Evolutionary conservation across 176 grass and related monocot species (phyloP).

Genomic region (Bolboschoenus planiculmis): DNA sequence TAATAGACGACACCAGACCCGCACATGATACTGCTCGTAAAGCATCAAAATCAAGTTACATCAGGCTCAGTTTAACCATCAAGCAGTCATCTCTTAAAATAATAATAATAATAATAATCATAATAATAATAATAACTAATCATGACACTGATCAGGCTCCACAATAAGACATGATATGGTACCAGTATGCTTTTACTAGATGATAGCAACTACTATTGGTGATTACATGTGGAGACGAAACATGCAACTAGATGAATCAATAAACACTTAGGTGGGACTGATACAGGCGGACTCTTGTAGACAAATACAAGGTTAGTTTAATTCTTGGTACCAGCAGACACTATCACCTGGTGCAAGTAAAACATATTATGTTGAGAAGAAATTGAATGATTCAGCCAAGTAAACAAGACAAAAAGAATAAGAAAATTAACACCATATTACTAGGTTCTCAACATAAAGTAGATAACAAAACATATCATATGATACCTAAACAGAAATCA

Average conservation of each 20-base stretch:
- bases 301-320: neutral
- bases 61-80: neutral
- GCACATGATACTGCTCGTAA: conserved; percentile 2
- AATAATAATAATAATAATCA: too few relatives aligned
- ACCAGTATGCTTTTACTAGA: neutral
- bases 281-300: neutral
- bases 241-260: neutral
- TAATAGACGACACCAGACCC: neutral
- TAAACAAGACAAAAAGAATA: neutral
- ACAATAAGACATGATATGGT: neutral
- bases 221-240: neutral
- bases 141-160: neutral
- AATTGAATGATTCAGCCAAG: neutral
- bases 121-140: too few relatives aligned
- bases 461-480: neutral
- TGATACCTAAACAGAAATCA: neutral
- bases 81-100: neutral
- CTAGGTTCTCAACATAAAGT: neutral
- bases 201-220: neutral
- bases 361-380: neutral
- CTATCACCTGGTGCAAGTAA: neutral
- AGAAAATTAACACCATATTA: neutral
- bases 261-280: neutral
- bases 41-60: neutral
- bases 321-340: neutral